phyloP scores from a whole-genome alignment of 371 early-diverging fungal genomes.

The Saksenaea oblongispora region DNA sequence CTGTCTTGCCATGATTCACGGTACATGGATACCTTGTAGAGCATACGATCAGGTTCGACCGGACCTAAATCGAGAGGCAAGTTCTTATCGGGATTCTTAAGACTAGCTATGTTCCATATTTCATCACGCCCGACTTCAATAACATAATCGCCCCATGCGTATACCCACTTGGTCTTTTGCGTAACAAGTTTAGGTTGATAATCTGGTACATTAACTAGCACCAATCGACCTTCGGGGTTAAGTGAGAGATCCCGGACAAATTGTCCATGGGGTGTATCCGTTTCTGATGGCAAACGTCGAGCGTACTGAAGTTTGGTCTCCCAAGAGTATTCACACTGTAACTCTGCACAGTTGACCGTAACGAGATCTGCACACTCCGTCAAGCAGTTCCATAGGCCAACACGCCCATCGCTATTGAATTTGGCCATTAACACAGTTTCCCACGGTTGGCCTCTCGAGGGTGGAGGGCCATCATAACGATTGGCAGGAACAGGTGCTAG shows the following conservation, averaged over 20 bases:
- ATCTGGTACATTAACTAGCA: slow-evolving; percentile 22
- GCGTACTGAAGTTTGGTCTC: slow-evolving; percentile 40
- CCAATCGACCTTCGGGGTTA: slow-evolving; percentile 19
- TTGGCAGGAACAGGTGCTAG: background rate
- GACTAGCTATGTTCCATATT: slow-evolving; percentile 32
- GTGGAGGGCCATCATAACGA: background rate
- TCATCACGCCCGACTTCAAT: slow-evolving; percentile 45
- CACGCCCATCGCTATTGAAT: slow-evolving; percentile 19
- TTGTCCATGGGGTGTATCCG: slow-evolving; percentile 42
- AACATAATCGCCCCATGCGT: slow-evolving; percentile 30
- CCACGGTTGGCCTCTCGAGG: slow-evolving; percentile 2
- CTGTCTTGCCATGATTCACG: slow-evolving; percentile 39
- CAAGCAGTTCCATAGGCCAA: slow-evolving; percentile 34
- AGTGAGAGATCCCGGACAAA: slow-evolving; percentile 27
- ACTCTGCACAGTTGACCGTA: slow-evolving; percentile 21
- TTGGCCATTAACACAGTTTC: slow-evolving; percentile 10
- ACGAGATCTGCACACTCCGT: slow-evolving; percentile 34
- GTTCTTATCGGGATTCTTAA: slow-evolving; percentile 18
- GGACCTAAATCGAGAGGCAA: slow-evolving; percentile 34
- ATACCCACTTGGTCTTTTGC: slow-evolving; percentile 46
- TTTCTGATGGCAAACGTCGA: slow-evolving; percentile 27
- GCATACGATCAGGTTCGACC: slow-evolving; percentile 22
- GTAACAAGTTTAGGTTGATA: slow-evolving; percentile 26
- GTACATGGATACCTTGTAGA: slow-evolving; percentile 37
- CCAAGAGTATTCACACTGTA: slow-evolving; percentile 50